Evolutionary conservation across 768 basidiomycete genomes (phyloP), one percentile per base, ranked within the genome.

Genomic region (Boletus bicolor): DNA sequence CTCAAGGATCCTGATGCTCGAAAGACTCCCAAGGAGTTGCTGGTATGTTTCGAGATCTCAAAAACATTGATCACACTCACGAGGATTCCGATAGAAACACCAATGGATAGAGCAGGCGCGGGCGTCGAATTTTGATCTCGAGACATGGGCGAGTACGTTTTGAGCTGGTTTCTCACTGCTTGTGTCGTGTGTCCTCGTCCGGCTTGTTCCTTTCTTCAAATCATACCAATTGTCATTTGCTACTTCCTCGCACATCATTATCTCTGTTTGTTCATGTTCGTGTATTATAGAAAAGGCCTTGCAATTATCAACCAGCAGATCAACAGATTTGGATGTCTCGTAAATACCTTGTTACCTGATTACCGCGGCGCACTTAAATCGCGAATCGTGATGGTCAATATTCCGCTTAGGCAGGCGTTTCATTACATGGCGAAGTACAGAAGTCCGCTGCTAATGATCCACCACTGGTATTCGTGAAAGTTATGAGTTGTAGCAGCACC

Each of bases 1-100:
- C 64, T 87, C 69, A 99, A 99, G 75, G 92, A 98, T 68, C 93
- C 93, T 6, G 86, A 87, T 54, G 75, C 74, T 58, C 78, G 96
- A 65, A 85, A 79, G 74, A 91, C 91, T 32, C 94, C 95, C 7
- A 94, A 93, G 69, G 91, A 96, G 64, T 73, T 98, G 19, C 71
- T 90, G 75, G 89, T 93, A 67, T 24, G 57, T 56, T 41, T 53
- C 7, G 19, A 50, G 15, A 21, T 54, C 5, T 11, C n/a, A 19
- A 32, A 30, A 14, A 24, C 3, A 15, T 37, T n/a, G 41, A 44
- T 21, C 19, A 12, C 15, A 8, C 65, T 69, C 5, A 69, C 44
- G 30, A 44, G 19, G 28, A 36, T 28, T 17, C n/a, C 15, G 7
- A 42, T 58, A 93, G 91, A 82, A 84, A 74, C 81, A 88, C 59